A percentile compares a stretch with the other conserved stretches of the same genome.
Evolutionary conservation across 768 basidiomycete genomes (phyloP).

Genomic region (Panaeolus cyanescens): DNA sequence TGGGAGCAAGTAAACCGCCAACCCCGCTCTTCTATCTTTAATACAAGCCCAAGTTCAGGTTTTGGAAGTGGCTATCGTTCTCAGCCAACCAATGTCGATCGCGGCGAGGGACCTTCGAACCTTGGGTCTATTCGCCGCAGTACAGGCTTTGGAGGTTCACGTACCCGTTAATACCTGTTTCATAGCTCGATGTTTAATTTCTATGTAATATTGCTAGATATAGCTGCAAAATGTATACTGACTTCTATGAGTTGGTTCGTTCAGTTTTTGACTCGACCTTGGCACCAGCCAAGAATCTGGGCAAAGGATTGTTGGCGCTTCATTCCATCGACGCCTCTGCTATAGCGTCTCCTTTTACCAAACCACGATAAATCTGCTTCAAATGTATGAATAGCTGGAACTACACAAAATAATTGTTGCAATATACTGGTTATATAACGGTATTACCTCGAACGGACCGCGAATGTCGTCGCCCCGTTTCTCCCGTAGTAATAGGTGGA

Average conservation of each 20-base stretch:
- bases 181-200: not conserved
- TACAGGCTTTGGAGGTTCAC: constrained; percentile 81
- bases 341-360: too few species aligned
- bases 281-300: not conserved
- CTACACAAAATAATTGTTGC: too few species aligned
- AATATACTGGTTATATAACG: too few species aligned
- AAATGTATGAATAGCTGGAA: too few species aligned
- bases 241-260: not conserved
- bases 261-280: too few species aligned
- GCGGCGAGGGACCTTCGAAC: constrained; percentile 71
- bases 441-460: too few species aligned
- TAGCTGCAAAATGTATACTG: not conserved
- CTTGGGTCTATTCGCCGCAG: constrained; percentile 74
- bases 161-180: constrained; percentile 48
- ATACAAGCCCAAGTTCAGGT: constrained; percentile 14
- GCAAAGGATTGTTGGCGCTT: not conserved
- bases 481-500: too few species aligned
- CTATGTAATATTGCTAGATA: not conserved
- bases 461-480: too few species aligned
- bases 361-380: too few species aligned
- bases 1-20: constrained; percentile 54
- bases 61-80: not conserved
- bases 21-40: constrained; percentile 21
- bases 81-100: constrained; percentile 42
- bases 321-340: too few species aligned